Evolutionary conservation across 1,139 yeast genomes (phyloP).

Genomic region (Magnusiomyces magnusii): DNA sequence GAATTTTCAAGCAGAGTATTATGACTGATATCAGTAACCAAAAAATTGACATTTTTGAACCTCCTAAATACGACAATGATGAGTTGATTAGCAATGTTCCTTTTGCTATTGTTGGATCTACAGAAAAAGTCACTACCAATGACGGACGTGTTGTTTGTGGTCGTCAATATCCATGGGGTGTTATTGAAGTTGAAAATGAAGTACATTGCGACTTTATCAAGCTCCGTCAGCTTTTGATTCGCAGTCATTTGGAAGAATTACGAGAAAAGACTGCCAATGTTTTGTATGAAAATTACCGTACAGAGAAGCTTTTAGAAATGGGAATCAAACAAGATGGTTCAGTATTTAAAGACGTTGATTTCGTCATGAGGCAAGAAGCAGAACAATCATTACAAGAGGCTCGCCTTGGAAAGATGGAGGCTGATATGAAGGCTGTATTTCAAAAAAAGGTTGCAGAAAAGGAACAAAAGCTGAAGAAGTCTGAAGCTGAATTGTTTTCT

Average conservation of each 20-base stretch:
- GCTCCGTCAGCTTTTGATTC: constrained; percentile 80
- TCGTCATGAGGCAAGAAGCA: constrained; percentile 86
- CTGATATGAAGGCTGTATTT: constrained; percentile 95
- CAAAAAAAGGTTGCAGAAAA: constrained; percentile 95
- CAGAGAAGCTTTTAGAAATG: constrained; percentile 67
- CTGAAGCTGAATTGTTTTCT: constrained; percentile 93
- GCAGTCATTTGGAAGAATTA: constrained; percentile 90
- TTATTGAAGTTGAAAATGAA: constrained; percentile 92
- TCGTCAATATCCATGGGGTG: constrained; percentile 97
- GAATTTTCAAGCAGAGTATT: constrained; percentile 62
- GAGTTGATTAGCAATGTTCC: constrained; percentile 52
- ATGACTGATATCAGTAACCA: constrained; percentile 69
- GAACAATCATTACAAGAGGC: constrained; percentile 92
- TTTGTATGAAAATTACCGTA: constrained; percentile 84
- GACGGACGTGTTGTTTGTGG: constrained; percentile 87
- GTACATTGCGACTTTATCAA: constrained; percentile 88
- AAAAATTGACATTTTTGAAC: constrained; percentile 70
- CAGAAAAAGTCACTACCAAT: constrained; percentile 58
- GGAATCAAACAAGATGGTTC: constrained; percentile 90
- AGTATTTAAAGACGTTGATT: constrained; percentile 93
- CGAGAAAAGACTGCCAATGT: constrained; percentile 74
- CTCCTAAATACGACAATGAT: constrained; percentile 72
- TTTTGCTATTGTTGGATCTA: constrained; percentile 92
- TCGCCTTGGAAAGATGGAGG: constrained; percentile 87
- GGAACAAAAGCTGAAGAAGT: constrained; percentile 94